Evolutionary conservation across 176 grass and related monocot genomes (phyloP).

Genomic region (Saccharum officinarum): DNA sequence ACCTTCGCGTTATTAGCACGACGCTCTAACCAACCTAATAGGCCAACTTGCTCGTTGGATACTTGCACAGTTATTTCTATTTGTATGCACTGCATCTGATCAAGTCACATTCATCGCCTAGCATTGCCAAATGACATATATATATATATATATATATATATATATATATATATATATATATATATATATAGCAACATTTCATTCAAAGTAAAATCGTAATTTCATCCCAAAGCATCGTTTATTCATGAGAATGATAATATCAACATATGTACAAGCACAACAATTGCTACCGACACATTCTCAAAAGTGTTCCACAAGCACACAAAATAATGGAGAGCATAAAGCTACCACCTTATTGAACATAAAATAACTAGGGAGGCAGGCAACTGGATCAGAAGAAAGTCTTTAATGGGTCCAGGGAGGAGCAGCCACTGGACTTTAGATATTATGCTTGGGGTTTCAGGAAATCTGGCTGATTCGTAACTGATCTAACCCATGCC

Average conservation of each 20-base stretch:
- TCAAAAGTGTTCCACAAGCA: neutral
- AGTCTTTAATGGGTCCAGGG: neutral
- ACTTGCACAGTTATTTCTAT: rapidly evolving
- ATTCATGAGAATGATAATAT: slow-evolving; percentile 17
- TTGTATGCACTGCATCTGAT: neutral
- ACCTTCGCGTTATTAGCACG: slow-evolving; percentile 95
- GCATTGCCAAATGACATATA: neutral
- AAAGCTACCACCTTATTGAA: neutral
- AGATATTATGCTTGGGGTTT: neutral
- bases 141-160: neutral
- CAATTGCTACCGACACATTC: neutral
- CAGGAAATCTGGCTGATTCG: slow-evolving; percentile 73
- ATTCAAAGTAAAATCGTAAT: neutral
- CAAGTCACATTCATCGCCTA: too few relatives aligned
- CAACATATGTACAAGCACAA: neutral
- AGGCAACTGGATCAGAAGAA: neutral
- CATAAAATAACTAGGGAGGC: neutral
- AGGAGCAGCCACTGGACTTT: neutral
- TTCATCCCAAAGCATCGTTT: neutral
- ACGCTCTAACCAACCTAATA: slow-evolving; percentile 91
- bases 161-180: too few relatives aligned
- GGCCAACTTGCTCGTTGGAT: neutral
- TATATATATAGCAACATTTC: too few relatives aligned
- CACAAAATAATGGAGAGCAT: slow-evolving; percentile 9
- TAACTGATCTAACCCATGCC: slow-evolving; percentile 80